These are phyloP conservation scores for Lachnellula willkommii DNA, from an alignment of 2,329 filamentous ascomycete genomes.

Conservation along the genomic window DNA sequence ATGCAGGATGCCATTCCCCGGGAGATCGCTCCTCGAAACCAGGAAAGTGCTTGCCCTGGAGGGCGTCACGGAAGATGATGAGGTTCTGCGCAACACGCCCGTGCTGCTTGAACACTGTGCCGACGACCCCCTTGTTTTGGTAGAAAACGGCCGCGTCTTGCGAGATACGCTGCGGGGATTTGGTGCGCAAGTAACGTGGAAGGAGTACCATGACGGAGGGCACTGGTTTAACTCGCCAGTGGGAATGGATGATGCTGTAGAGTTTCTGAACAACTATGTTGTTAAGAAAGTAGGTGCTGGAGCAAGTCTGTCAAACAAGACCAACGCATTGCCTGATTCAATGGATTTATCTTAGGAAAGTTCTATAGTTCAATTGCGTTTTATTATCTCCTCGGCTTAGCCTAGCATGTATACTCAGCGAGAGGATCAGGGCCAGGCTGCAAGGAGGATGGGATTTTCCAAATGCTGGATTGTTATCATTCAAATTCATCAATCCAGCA, in stretches of 20 bases:
- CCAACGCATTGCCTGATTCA: no score
- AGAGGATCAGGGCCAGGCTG: no score
- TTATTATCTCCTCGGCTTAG: no score
- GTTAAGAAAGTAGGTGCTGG: no score
- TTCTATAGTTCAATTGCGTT: no score
- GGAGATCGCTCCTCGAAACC: not conserved
- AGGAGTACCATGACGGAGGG: not conserved
- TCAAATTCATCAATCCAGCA: no score
- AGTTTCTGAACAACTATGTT: no score
- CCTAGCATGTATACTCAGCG: no score
- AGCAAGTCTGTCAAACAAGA: no score
- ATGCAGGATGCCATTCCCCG: not conserved
- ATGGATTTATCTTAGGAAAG: no score
- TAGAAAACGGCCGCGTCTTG: not conserved
- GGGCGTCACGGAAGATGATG: not conserved
- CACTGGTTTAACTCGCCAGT: not conserved
- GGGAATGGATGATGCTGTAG: not conserved
- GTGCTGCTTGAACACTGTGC: not conserved
- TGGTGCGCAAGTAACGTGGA: not conserved
- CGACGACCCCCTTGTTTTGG: not conserved
- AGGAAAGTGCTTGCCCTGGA: not conserved
- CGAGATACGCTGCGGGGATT: not conserved
- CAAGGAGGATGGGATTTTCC: no score
- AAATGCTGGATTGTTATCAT: no score
- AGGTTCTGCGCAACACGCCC: not conserved